phyloP scores from a whole-genome alignment of 805 yeast genomes.

The Wickerhamiella azyma region DNA sequence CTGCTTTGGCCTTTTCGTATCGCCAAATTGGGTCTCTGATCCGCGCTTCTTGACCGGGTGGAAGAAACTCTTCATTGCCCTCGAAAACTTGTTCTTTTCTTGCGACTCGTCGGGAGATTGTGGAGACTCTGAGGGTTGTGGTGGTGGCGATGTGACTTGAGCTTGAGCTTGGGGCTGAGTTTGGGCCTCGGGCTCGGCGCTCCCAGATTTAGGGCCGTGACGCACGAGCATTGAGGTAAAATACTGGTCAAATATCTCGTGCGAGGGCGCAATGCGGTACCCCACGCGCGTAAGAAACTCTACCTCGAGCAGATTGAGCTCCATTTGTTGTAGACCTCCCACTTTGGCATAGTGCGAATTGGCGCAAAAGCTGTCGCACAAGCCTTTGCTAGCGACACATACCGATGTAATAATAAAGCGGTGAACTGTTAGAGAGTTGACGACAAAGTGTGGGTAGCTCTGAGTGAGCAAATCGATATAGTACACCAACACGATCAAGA shows the following conservation, averaged over 20 bases:
- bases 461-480: conserved; percentile 76
- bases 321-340: conserved; percentile 53
- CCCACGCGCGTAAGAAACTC: conserved; percentile 73
- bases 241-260: conserved; percentile 23
- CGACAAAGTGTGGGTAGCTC: conserved; percentile 63
- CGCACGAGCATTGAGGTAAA: conserved; percentile 25
- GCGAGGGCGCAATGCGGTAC: conserved; percentile 56
- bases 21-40: neutral
- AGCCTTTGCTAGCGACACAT: conserved; percentile 76
- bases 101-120: neutral
- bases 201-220: conserved; percentile 3
- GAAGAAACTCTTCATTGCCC: conserved; percentile 3
- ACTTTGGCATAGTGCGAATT: conserved; percentile 90
- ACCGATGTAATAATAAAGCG: conserved; percentile 83
- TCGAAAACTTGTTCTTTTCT: conserved; percentile 1
- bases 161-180: too few species aligned
- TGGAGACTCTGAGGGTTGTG: too few species aligned
- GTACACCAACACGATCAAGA: conserved; percentile 69
- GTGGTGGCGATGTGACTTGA: neutral
- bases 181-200: too few species aligned
- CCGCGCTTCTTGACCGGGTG: conserved; percentile 4
- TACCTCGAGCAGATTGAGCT: conserved; percentile 77
- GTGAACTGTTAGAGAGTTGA: conserved; percentile 87
- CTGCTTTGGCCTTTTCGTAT: conserved; percentile 4
- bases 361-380: conserved; percentile 80